A percentile compares a stretch with the other conserved stretches of the same genome.
These are phyloP conservation scores for Capsicum baccatum DNA, from an alignment of 257 asterid species.

Conservation along the genomic window DNA sequence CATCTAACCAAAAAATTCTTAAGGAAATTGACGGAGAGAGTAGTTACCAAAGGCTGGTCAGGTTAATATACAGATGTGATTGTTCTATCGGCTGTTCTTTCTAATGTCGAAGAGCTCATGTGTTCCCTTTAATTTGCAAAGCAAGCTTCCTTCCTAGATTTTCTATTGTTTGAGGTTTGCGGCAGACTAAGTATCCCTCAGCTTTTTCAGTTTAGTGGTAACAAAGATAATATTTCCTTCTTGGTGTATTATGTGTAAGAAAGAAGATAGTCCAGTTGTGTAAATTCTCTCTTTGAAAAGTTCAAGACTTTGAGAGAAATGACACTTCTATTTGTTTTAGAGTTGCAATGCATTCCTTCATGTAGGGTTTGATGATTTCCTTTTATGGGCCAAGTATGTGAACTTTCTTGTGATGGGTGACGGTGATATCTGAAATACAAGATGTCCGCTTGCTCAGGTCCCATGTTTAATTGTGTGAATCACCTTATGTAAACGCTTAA, in stretches of 20 bases:
- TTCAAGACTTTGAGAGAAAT: not conserved
- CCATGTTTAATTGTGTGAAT: not conserved
- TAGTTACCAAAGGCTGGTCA: not conserved
- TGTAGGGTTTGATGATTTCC: not conserved
- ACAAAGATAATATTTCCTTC: not conserved
- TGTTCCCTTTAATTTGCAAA: conserved; percentile 1
- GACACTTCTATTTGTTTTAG: conserved; percentile 20
- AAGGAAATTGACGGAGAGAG: not conserved
- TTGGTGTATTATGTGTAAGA: conserved; percentile 19
- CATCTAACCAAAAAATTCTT: not conserved
- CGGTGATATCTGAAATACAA: not conserved
- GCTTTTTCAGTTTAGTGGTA: conserved; percentile 4
- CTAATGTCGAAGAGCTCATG: conserved; percentile 7
- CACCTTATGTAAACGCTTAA: not conserved
- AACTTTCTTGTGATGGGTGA: not conserved
- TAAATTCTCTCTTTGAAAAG: not conserved
- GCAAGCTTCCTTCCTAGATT: not conserved
- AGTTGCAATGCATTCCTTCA: conserved; percentile 1
- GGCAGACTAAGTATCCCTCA: not conserved
- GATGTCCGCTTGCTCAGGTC: conserved; percentile 18
- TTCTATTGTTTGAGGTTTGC: not conserved
- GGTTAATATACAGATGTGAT: not conserved
- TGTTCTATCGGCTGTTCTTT: not conserved
- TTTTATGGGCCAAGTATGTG: conserved; percentile 2
- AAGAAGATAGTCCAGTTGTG: not conserved